Conservation (phyloP, 2,329 filamentous ascomycete species). For the Didymella sp. region DNA sequence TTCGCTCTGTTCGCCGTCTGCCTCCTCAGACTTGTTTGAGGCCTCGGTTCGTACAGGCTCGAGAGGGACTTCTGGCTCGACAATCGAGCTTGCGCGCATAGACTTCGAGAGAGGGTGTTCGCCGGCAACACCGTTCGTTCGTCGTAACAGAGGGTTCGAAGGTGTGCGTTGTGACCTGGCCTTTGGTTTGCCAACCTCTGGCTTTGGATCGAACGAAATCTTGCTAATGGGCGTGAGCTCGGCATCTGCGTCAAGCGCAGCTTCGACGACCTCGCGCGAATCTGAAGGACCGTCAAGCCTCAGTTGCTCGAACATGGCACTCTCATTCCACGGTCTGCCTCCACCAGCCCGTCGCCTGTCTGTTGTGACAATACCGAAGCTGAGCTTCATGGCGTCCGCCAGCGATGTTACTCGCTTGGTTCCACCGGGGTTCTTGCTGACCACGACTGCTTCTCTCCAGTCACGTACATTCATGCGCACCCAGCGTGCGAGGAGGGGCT, state of each 20-base stretch:
- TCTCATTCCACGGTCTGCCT: conserved; percentile 71
- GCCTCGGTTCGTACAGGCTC: conserved; percentile 34
- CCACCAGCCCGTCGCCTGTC: conserved; percentile 62
- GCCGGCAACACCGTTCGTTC: conserved; percentile 36
- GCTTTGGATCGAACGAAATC: conserved; percentile 34
- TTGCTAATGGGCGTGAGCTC: conserved; percentile 42
- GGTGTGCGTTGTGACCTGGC: conserved; percentile 26
- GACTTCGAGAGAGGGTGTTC: conserved; percentile 47
- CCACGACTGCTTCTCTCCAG: conserved; percentile 92
- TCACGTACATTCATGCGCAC: conserved; percentile 85
- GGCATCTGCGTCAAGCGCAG: conserved; percentile 43
- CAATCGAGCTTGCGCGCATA: conserved; percentile 44
- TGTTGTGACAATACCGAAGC: conserved; percentile 95
- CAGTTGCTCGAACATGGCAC: conserved; percentile 70
- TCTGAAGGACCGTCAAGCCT: conserved; percentile 53
- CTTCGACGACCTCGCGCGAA: conserved; percentile 40
- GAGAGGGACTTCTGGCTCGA: conserved; percentile 42
- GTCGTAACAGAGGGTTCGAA: conserved; percentile 41
- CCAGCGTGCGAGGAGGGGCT: conserved; percentile 94
- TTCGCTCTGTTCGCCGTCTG: conserved; percentile 22
- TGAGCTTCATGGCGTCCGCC: conserved; percentile 93
- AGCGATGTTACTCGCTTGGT: conserved; percentile 97
- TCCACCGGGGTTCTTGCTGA: conserved; percentile 97
- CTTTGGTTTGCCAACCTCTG: conserved; percentile 40
- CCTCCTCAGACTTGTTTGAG: conserved; percentile 27